phyloP scores from a whole-genome alignment of 306 rosid species.

The Notholithocarpus densiflorus region DNA sequence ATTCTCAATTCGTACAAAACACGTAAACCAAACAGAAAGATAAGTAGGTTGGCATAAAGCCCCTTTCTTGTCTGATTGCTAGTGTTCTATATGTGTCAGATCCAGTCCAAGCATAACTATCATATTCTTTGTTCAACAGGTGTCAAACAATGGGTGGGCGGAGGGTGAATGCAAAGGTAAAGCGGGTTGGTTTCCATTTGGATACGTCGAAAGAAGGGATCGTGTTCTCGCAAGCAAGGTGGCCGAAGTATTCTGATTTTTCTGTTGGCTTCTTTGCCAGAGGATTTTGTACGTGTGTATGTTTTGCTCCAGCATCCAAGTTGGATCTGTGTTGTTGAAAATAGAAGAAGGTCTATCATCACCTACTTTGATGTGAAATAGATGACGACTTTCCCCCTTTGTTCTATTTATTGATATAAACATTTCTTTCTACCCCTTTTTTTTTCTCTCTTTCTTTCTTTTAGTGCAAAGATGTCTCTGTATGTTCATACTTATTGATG shows the following conservation, averaged over 20 bases:
- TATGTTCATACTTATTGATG: background rate
- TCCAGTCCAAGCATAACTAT: conserved; percentile 8
- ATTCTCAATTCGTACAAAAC: background rate
- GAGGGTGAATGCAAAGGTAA: conserved; percentile 98
- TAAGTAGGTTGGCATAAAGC: background rate
- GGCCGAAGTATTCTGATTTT: conserved; percentile 78
- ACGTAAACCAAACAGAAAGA: too few species aligned
- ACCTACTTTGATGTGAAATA: conserved; percentile 32
- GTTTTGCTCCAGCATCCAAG: conserved; percentile 20
- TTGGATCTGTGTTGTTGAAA: conserved; percentile 33
- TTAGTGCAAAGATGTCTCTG: background rate
- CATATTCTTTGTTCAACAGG: conserved; percentile 40
- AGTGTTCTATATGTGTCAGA: background rate
- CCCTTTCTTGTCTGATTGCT: background rate
- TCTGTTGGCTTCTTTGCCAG: conserved; percentile 32
- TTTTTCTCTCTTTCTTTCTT: background rate
- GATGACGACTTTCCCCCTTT: conserved; percentile 16
- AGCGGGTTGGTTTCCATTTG: conserved; percentile 98
- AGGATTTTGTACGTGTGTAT: conserved; percentile 39
- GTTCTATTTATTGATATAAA: conserved; percentile 21
- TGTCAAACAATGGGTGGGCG: conserved; percentile 92
- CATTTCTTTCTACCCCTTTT: background rate
- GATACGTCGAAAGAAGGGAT: conserved; percentile 85
- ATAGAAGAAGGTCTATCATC: conserved; percentile 1
- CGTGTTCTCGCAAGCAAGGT: conserved; percentile 94